Base-by-base conservation (phyloP, 129 eudicot species). In the Tagetes patula region DNA sequence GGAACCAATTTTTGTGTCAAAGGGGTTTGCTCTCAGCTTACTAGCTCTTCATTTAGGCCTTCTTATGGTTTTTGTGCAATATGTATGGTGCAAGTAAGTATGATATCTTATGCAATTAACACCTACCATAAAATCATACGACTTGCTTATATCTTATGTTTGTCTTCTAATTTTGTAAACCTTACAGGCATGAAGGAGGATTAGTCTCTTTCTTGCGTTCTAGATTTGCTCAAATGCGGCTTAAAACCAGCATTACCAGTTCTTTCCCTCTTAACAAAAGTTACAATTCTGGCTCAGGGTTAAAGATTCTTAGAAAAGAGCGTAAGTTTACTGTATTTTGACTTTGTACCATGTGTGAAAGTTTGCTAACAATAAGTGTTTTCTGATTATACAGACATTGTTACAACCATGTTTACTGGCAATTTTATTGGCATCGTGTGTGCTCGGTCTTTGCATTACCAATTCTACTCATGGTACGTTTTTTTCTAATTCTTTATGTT, bases 391-490 rank as follows among this genome's bases (percentile, higher is more conserved):
- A 74, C 89, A 93, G 96, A 93, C 83, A 87, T 89, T 31, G 67
- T 82, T 13, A 85, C 96, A 9, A 81, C 90, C 37, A 78, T 93
- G 89, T 89, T 93, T 72, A 92, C 87, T 43, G 98, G 98, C 72
- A 93, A 93, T 72, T 93, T 89, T 85, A 87, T 93, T 38, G 98
- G 98, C 52, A 84, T 93, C 11, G 80, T 93, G 10, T 93, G 92
- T 80, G 98, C 98, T 14, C 87, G 98, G 66, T 93, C 98, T 77
- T 82, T 93, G 83, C 96, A 93, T 70, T 93, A 93, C 72, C 98
- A 93, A n/a, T 93, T 93, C 75, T 93, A 93, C 79, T 93, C 98
- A 40, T 93, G 96, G 98, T 87, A 84, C 66, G 90, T 71, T 13
- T 46, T 48, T 47, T 14, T 20, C 45, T 13, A 38, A 4, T 30